Conservation (phyloP, 116 monocot species). For the Dioscorea cayenensis region DNA sequence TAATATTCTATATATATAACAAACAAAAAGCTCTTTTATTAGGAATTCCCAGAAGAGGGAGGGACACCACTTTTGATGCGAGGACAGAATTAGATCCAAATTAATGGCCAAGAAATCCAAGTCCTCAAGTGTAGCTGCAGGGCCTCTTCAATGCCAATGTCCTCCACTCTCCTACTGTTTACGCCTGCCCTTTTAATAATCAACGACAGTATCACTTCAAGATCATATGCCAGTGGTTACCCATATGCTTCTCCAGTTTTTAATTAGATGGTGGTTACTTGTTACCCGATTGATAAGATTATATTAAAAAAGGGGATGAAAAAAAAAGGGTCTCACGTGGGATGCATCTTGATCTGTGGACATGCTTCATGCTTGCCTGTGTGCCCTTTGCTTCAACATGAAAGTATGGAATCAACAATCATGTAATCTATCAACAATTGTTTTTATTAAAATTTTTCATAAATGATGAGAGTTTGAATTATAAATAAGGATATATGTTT, state of each 20-base stretch:
- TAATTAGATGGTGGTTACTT: not conserved
- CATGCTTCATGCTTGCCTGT: not conserved
- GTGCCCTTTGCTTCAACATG: not conserved
- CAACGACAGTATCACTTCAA: not conserved
- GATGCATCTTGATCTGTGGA: slow-evolving; percentile 1
- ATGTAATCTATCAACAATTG: too few relatives aligned
- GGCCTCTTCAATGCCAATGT: not conserved
- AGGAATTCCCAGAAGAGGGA: too few relatives aligned
- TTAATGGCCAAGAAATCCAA: too few relatives aligned
- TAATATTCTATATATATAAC: not conserved
- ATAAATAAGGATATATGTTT: too few relatives aligned
- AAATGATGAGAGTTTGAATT: too few relatives aligned
- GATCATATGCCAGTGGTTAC: not conserved
- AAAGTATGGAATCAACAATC: not conserved
- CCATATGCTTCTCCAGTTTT: not conserved
- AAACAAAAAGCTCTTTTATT: too few relatives aligned
- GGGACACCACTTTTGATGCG: too few relatives aligned
- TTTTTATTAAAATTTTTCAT: too few relatives aligned
- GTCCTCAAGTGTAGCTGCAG: not conserved
- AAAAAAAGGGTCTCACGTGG: not conserved
- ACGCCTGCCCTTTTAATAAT: not conserved
- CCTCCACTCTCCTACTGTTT: not conserved
- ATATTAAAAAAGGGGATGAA: not conserved
- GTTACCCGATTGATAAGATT: not conserved
- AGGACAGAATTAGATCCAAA: too few relatives aligned